Evolutionary conservation across 768 basidiomycete genomes (phyloP).

Genomic region (Xanthoconium purpureum): DNA sequence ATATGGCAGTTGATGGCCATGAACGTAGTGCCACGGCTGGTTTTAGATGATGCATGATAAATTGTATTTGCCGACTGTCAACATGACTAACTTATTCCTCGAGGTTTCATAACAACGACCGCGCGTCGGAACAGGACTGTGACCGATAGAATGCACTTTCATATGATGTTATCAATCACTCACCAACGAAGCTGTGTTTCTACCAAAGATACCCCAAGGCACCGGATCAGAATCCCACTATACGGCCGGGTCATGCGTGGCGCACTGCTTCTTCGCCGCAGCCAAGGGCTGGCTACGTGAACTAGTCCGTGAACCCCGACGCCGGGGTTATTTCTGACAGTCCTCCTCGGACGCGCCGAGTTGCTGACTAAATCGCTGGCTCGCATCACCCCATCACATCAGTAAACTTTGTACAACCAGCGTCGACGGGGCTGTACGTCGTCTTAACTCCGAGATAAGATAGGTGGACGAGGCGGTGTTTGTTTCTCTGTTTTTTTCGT

Average conservation of each 20-base stretch:
- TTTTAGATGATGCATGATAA: conserved; percentile 73
- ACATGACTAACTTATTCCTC: not conserved
- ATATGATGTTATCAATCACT: conserved; percentile 3
- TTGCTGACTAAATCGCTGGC: not conserved
- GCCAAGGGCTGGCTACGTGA: not conserved
- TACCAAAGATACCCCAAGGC: not conserved
- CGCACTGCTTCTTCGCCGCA: conserved; percentile 7
- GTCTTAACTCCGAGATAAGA: conserved; percentile 7
- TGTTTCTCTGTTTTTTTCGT: too few species aligned
- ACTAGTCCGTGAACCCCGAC: not conserved
- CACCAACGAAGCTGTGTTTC: conserved; percentile 6
- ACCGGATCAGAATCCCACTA: not conserved
- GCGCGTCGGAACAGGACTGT: conserved; percentile 2
- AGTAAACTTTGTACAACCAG: not conserved
- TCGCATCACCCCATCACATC: not conserved
- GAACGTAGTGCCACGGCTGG: conserved; percentile 89
- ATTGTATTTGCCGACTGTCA: not conserved
- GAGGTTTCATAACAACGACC: conserved; percentile 1
- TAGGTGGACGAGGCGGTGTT: not conserved
- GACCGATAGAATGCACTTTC: not conserved
- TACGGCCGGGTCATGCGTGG: conserved; percentile 17
- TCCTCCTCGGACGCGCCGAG: not conserved
- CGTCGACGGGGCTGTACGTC: not conserved
- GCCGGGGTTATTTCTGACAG: not conserved
- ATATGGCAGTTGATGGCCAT: conserved; percentile 82